phyloP scores from a whole-genome alignment of 495 filamentous ascomycete species.

The Neurospora pannonica region DNA sequence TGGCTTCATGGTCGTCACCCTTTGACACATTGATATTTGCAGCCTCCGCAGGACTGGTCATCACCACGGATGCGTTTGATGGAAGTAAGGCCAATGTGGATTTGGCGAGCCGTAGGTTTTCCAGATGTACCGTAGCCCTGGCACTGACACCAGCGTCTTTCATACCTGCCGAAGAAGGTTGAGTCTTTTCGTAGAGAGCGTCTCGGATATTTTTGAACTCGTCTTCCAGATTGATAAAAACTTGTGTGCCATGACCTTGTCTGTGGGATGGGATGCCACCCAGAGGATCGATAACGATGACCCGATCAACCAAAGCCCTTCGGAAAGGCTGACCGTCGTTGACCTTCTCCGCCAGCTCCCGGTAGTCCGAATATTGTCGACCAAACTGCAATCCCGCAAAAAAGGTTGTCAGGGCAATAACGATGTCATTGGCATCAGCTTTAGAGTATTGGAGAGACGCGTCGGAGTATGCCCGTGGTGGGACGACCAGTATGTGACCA shows the following conservation, averaged over 20 bases:
- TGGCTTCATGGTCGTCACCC: slow-evolving; percentile 32
- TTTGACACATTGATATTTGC: slow-evolving; percentile 37
- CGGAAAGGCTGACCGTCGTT: slow-evolving; percentile 35
- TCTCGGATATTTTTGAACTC: slow-evolving; percentile 61
- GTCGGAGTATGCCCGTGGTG: slow-evolving; percentile 57
- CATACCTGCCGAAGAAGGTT: not conserved
- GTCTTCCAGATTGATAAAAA: slow-evolving; percentile 94
- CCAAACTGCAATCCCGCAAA: slow-evolving; percentile 51
- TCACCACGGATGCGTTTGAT: slow-evolving; percentile 70
- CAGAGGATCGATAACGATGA: slow-evolving; percentile 81
- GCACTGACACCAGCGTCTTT: not conserved
- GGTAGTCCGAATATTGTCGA: not conserved
- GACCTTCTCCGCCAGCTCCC: slow-evolving; percentile 31
- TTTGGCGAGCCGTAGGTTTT: slow-evolving; percentile 64
- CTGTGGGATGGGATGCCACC: slow-evolving; percentile 74
- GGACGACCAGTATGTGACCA: slow-evolving; percentile 71
- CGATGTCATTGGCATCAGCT: slow-evolving; percentile 54
- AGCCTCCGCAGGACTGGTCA: slow-evolving; percentile 78
- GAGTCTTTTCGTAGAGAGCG: slow-evolving; percentile 38
- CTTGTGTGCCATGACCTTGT: slow-evolving; percentile 59
- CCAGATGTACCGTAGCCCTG: slow-evolving; percentile 37
- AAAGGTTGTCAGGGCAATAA: slow-evolving; percentile 63
- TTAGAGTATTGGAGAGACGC: slow-evolving; percentile 45
- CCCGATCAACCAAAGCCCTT: slow-evolving; percentile 61
- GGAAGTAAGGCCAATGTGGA: slow-evolving; percentile 68